Base-by-base conservation (phyloP, 2,329 filamentous ascomycete species). In the Ascochyta fabae region DNA sequence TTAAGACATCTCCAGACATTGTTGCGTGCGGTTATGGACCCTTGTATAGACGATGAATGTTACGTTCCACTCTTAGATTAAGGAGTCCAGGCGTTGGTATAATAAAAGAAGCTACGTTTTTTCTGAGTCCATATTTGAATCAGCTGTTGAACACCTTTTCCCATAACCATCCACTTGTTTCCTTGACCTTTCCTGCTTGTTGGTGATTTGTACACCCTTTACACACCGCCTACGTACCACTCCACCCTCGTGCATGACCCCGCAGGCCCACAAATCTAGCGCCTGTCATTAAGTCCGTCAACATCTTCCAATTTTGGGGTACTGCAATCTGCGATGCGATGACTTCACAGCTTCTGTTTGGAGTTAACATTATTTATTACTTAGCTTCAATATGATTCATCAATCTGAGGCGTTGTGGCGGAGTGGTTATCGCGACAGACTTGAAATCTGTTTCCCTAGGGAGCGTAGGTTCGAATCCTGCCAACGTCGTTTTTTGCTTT, bases 381-480 rank as follows among this genome's bases (percentile, higher is more conserved):
- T 15, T n/a, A 6, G 6, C 31, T 1, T 4, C 2, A 1, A 1
- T 5, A 10, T 22, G 13, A 19, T 22, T 19, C 3, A 19, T 38
- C 27, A 44, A 31, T 29, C 44, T 8, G 6, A 48, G 68, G 65
- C 68, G 64, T 67, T 63, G 65, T 72, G 68, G 69, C 67, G 67
- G 69, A 72, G 69, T 70, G 70, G 70, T 73, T 71, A 74, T 65
- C 65, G 69, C 70, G 71, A 65, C 70, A 74, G 71, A 72, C 70
- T 72, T 72, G 71, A 71, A 72, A 72, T 72, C 71, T 73, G 70
- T 65, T 73, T 71, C 70, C 71, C 48, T 72, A 40, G 69, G 71
- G 71, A 71, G 61, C 70, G 69, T 64, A 65, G 65, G 69, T 73
- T 72, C 71, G 66, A 74, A 59, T 70, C 71, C 65, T 65, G 67